Conservation (phyloP, 257 asterid genomes). For the Solanum piurae region DNA sequence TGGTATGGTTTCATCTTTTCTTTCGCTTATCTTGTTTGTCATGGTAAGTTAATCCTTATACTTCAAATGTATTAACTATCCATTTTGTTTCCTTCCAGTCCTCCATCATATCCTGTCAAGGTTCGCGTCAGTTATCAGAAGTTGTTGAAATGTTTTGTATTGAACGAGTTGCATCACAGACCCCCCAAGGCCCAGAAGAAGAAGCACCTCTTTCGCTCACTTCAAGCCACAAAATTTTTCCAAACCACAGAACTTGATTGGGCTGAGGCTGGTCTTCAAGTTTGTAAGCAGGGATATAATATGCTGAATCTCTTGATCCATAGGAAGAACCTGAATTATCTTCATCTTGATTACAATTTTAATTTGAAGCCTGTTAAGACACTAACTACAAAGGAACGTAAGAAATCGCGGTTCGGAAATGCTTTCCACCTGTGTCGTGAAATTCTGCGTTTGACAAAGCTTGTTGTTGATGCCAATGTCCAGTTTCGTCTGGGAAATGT, state of each 20-base stretch:
- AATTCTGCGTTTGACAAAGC: constrained; percentile 89
- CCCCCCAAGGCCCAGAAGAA: constrained; percentile 99
- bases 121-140: constrained; percentile 98
- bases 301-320: constrained; percentile 94
- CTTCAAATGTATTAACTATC: background rate
- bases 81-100: constrained; percentile 33
- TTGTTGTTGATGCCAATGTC: constrained; percentile 95
- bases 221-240: constrained; percentile 91
- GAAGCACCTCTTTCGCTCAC: constrained; percentile 89
- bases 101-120: constrained; percentile 95
- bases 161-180: constrained; percentile 96
- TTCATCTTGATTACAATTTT: constrained; percentile 92
- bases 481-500: constrained; percentile 98
- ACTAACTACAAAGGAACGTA: constrained; percentile 93
- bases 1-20: constrained; percentile 40
- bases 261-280: constrained; percentile 99
- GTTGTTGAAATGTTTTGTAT: constrained; percentile 84
- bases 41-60: background rate
- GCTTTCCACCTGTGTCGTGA: constrained; percentile 99
- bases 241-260: constrained; percentile 98
- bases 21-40: background rate
- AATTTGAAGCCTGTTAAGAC: constrained; percentile 98
- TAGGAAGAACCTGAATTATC: constrained; percentile 86
- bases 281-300: constrained; percentile 97
- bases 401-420: constrained; percentile 93